Percentiles rank a stretch among this genome's conserved stretches.
Conservation (phyloP, 176 grass and related monocot genomes). For the Zoysia pacifica region DNA sequence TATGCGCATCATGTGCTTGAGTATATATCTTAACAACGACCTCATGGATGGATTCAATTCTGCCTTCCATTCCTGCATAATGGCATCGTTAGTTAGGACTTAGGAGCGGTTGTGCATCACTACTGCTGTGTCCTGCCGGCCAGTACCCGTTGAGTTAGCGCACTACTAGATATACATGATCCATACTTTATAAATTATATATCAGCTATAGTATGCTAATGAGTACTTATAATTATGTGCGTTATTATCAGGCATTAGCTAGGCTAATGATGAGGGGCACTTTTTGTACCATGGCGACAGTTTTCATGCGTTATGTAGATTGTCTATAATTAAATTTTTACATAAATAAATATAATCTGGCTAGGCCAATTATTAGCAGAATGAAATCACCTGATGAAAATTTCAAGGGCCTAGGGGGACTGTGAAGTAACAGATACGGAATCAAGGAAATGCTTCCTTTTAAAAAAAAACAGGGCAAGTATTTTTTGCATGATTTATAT, state of each 20-base stretch:
- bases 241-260: constrained; percentile 33
- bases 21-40: constrained; percentile 32
- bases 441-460: too few relatives aligned
- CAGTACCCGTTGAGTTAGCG: background rate
- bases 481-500: too few relatives aligned
- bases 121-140: background rate
- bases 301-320: background rate
- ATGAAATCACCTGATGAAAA: too few relatives aligned
- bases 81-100: constrained; percentile 38
- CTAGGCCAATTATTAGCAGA: too few relatives aligned
- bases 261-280: constrained; percentile 8
- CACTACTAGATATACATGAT: background rate
- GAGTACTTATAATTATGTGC: background rate
- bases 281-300: constrained; percentile 34
- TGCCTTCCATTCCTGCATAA: background rate
- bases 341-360: too few relatives aligned
- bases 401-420: too few relatives aligned
- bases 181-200: background rate
- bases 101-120: constrained; percentile 13
- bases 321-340: background rate
- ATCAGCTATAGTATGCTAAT: constrained; percentile 4
- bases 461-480: too few relatives aligned
- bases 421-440: too few relatives aligned
- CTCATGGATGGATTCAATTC: constrained; percentile 19
- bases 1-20: constrained; percentile 12